phyloP scores from a whole-genome alignment of 177 flowering plant genomes.

The Tripterygium wilfordii region DNA sequence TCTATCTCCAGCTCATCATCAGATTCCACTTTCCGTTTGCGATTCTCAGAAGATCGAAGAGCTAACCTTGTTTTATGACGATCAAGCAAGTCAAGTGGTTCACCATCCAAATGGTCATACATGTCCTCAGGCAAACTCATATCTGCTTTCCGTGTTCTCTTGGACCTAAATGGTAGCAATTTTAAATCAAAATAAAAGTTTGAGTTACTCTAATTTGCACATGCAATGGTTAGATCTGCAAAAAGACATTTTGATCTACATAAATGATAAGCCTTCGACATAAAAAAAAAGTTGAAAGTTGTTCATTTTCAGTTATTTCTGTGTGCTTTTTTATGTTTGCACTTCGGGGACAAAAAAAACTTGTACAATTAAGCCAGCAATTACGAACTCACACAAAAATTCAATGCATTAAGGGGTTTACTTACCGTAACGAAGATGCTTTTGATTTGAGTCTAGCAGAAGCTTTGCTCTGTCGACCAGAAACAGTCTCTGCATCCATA shows the following conservation, averaged over 20 bases:
- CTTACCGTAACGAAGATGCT: slow-evolving; percentile 48
- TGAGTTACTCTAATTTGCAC: no score
- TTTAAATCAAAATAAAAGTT: no score
- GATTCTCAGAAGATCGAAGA: slow-evolving; percentile 44
- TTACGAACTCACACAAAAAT: no score
- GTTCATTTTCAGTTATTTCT: no score
- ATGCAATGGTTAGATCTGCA: no score
- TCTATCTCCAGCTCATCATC: slow-evolving; percentile 83
- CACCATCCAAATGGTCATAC: slow-evolving; percentile 66
- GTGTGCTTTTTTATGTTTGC: no score
- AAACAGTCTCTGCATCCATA: slow-evolving; percentile 31
- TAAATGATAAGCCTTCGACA: no score
- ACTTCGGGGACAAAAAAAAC: no score
- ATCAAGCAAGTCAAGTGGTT: slow-evolving; percentile 96
- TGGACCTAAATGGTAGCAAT: no score
- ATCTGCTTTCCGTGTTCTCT: slow-evolving; percentile 32
- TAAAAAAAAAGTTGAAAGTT: no score
- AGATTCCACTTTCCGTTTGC: slow-evolving; percentile 48
- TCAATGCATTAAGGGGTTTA: neutral
- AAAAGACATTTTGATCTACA: no score
- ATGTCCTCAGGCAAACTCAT: slow-evolving; percentile 73
- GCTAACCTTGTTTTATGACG: slow-evolving; percentile 64
- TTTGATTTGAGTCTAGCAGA: slow-evolving; percentile 39
- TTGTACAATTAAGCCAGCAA: no score
- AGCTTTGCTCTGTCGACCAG: slow-evolving; percentile 36